A percentile compares a stretch with the other conserved stretches of the same genome.
Conservation (phyloP, 2,329 filamentous ascomycete species). For the Colletotrichum melonis region DNA sequence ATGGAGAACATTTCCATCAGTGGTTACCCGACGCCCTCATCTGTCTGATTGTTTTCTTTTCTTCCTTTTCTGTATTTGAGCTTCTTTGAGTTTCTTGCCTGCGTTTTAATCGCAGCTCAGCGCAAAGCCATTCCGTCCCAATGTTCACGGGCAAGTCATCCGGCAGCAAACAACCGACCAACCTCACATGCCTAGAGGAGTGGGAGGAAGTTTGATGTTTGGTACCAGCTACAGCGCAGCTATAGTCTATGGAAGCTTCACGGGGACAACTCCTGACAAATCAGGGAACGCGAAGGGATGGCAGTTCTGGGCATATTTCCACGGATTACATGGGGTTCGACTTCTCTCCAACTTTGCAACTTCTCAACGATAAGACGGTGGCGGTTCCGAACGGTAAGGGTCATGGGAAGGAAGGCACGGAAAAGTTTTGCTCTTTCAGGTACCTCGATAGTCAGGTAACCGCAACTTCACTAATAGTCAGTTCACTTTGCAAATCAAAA, state of each 20-base stretch:
- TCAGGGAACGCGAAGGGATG: background rate
- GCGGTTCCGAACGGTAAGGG: background rate
- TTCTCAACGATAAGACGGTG: too few relatives aligned
- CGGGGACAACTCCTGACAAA: background rate
- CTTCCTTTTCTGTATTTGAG: background rate
- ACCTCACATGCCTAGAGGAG: background rate
- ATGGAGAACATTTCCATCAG: too few relatives aligned
- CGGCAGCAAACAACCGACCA: background rate
- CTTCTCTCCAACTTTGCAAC: too few relatives aligned
- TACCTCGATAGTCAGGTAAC: background rate
- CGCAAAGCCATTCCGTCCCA: background rate
- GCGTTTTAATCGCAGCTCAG: background rate
- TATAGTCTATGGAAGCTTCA: slow-evolving; percentile 24
- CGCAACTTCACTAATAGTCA: background rate
- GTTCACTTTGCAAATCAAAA: background rate
- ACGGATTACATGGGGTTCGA: too few relatives aligned
- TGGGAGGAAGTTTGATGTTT: slow-evolving; percentile 17
- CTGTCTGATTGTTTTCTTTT: background rate
- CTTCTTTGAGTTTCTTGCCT: background rate
- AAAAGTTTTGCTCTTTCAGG: background rate
- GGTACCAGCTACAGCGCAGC: slow-evolving; percentile 9
- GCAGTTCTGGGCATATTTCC: background rate
- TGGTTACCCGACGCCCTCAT: too few relatives aligned
- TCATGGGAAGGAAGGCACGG: background rate
- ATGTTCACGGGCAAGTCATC: background rate